Conservation (phyloP, 2,329 filamentous ascomycete genomes). For the Fusarium sp. region DNA sequence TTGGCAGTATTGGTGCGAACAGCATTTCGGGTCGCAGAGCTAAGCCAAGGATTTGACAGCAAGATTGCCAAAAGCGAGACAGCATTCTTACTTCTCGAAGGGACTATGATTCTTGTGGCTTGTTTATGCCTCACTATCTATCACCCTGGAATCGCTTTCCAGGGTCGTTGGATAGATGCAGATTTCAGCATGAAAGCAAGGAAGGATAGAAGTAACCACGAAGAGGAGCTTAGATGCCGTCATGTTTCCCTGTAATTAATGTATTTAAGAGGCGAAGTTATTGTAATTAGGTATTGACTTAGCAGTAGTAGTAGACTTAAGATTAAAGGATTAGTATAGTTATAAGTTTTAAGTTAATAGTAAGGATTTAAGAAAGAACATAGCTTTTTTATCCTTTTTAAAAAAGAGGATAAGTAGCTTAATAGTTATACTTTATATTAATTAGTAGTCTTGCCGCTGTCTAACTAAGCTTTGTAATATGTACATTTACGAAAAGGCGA, state of each 20-base stretch:
- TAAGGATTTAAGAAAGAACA: no score
- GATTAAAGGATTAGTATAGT: no score
- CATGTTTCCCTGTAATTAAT: neutral
- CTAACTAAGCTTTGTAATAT: no score
- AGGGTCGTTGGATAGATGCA: neutral
- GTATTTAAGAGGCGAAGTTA: no score
- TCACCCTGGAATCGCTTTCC: neutral
- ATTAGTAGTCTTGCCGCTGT: no score
- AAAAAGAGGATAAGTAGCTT: no score
- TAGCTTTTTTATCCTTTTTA: no score
- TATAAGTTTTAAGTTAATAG: no score
- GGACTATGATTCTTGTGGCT: neutral
- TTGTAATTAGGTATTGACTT: no score
- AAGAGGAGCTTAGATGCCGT: neutral
- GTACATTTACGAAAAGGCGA: no score
- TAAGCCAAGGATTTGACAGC: neutral
- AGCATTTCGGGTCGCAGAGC: neutral
- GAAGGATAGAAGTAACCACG: neutral
- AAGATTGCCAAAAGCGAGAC: slow-evolving; percentile 1
- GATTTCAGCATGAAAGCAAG: neutral
- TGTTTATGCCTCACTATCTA: neutral
- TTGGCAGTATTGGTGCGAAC: neutral
- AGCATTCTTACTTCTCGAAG: neutral
- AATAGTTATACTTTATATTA: no score
- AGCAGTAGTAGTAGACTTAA: no score